Evolutionary conservation across 2,329 filamentous ascomycete genomes (phyloP).

Genomic region (Claviceps africana): DNA sequence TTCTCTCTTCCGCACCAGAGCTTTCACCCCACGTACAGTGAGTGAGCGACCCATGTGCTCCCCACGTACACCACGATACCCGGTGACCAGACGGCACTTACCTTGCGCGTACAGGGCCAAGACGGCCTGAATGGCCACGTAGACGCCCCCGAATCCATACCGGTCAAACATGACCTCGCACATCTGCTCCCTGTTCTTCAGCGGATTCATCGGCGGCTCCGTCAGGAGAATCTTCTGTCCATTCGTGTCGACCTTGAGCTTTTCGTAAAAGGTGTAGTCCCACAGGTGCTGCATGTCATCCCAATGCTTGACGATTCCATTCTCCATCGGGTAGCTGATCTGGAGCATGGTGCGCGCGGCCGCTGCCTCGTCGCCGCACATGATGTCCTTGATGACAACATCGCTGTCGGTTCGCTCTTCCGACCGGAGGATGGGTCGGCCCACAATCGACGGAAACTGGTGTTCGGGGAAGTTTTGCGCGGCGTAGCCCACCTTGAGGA

Average conservation of each 20-base stretch:
- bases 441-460: constrained; percentile 96
- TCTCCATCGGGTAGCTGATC: constrained; percentile 99
- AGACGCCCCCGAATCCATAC: constrained; percentile 91
- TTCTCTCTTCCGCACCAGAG: neutral
- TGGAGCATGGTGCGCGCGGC: constrained; percentile 94
- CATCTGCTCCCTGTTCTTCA: constrained; percentile 96
- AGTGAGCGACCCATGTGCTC: too few relatives aligned
- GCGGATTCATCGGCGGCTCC: constrained; percentile 93
- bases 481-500: constrained; percentile 98
- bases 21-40: too few relatives aligned
- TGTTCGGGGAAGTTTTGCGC: constrained; percentile 99
- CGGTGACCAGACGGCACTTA: constrained; percentile 22
- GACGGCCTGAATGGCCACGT: constrained; percentile 95
- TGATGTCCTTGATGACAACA: constrained; percentile 84
- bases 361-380: constrained; percentile 97
- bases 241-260: constrained; percentile 81
- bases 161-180: constrained; percentile 98
- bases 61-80: neutral
- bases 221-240: constrained; percentile 96
- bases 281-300: constrained; percentile 99
- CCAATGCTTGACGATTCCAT: constrained; percentile 98
- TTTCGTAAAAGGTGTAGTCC: constrained; percentile 98
- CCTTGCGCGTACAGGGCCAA: constrained; percentile 93
- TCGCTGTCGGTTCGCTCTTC: constrained; percentile 61
- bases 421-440: constrained; percentile 89